Evolutionary conservation across 768 basidiomycete genomes (phyloP), one percentile per base, ranked within the genome.

Genomic region (Boletellus sp.): DNA sequence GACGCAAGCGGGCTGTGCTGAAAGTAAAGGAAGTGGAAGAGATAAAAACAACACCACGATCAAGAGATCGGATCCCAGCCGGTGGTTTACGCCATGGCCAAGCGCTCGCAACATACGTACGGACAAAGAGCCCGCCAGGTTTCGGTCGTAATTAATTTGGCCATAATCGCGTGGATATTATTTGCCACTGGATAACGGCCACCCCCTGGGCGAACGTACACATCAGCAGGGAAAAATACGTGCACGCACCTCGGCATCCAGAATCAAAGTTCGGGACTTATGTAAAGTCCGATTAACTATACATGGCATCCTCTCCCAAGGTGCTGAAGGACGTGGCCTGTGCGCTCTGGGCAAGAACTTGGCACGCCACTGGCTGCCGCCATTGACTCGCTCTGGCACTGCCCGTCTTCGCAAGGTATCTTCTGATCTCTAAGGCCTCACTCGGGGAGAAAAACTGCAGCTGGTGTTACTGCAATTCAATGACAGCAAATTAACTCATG

Each of bases 51-150:
- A 19, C 42, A 61, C 60, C 60, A 58, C 51, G 22, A 22, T 19
- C 50, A 41, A 26, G 45, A 39, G 26, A 47, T 50, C 19, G 24
- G 16, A 38, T 46, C 43, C 42, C 17, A 12, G 39, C 45, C 6
- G 22, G 24, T 28, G 16, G 28, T 49, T 39, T 40, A 44, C 37
- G n/a, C n/a, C n/a, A n/a, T n/a, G n/a, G n/a, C n/a, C n/a, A n/a
- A n/a, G n/a, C n/a, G n/a, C n/a, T n/a, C 28, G 46, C 43, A 42
- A 42, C 58, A 52, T 45, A 57, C 53, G 60, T 60, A 60, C 19
- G 26, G 17, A 16, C 7, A 37, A 17, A 9, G 8, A n/a, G 17
- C 26, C 19, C 44, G 6, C 9, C 31, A 7, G 40, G 23, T 11
- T 17, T n/a, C 47, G 16, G 37, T 43, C 50, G 46, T 59, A 62